Evolutionary conservation across 768 basidiomycete species (phyloP).

Genomic region (Gymnopilus dilepis): DNA sequence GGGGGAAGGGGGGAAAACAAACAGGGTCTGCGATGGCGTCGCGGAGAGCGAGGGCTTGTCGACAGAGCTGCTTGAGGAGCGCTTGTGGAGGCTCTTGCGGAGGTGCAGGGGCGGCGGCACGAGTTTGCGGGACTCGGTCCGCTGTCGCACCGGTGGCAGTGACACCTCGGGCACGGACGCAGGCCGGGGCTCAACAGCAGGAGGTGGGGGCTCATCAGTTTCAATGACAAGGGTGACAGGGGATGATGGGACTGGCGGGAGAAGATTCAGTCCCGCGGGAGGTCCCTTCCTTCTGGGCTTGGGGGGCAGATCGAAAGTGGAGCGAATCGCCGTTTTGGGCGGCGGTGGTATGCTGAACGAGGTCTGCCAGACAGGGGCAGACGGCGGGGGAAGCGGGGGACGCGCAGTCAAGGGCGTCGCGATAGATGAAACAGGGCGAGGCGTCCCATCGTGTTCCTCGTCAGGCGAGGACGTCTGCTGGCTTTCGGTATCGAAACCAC

Average conservation of each 20-base stretch:
- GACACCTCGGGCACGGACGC: conserved; percentile 24
- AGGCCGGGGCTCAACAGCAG: conserved; percentile 10
- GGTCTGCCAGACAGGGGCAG: conserved; percentile 63
- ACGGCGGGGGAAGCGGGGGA: conserved; percentile 52
- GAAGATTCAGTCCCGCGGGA: conserved; percentile 61
- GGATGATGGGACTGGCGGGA: conserved; percentile 78
- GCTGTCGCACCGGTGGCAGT: conserved; percentile 49
- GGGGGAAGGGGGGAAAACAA: conserved; percentile 85
- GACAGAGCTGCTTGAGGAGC: conserved; percentile 34
- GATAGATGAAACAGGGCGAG: conserved; percentile 31
- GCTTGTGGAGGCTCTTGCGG: conserved; percentile 41
- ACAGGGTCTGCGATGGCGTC: conserved; percentile 82
- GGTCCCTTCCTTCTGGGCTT: conserved; percentile 59
- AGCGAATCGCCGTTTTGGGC: conserved; percentile 56
- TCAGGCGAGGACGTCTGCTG: conserved; percentile 49
- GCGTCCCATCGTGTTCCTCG: conserved; percentile 37
- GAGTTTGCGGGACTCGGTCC: conserved; percentile 60
- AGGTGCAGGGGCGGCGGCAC: conserved; percentile 63
- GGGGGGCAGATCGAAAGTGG: conserved; percentile 52
- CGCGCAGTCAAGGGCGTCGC: conserved; percentile 32
- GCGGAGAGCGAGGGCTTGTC: conserved; percentile 29
- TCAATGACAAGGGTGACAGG: conserved; percentile 60
- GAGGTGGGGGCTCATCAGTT: conserved; percentile 22
- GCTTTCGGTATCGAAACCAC: conserved; percentile 60
- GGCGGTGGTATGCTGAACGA: conserved; percentile 59